Conservation (phyloP, 192 early-diverging fungal species). For the Entomortierella parvispora region DNA sequence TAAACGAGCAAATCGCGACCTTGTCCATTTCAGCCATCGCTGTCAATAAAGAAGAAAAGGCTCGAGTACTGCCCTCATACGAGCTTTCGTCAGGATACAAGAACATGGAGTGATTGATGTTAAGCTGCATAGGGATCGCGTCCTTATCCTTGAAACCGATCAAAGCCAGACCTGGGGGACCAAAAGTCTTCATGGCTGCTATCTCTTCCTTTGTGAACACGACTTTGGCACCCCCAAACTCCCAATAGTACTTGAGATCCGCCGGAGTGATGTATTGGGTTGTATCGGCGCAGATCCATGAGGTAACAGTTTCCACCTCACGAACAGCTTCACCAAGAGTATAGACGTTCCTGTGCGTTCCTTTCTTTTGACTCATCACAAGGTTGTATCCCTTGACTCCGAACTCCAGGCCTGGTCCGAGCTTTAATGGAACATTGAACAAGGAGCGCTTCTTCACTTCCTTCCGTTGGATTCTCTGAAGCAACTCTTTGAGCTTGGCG, state of each 20-base stretch:
- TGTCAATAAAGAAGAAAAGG: slow-evolving; percentile 73
- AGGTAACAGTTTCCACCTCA: slow-evolving; percentile 65
- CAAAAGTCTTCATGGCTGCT: slow-evolving; percentile 65
- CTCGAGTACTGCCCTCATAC: slow-evolving; percentile 75
- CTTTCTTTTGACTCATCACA: slow-evolving; percentile 62
- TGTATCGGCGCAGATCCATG: slow-evolving; percentile 73
- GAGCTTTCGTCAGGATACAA: slow-evolving; percentile 80
- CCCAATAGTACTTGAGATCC: slow-evolving; percentile 77
- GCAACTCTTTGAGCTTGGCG: slow-evolving; percentile 59
- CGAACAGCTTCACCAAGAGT: slow-evolving; percentile 62
- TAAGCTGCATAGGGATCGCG: slow-evolving; percentile 63
- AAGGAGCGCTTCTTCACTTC: slow-evolving; percentile 70
- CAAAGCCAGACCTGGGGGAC: slow-evolving; percentile 68
- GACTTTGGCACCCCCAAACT: slow-evolving; percentile 75
- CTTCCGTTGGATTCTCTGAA: slow-evolving; percentile 63
- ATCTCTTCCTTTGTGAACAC: slow-evolving; percentile 81
- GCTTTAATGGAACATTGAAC: slow-evolving; percentile 69
- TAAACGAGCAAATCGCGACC: slow-evolving; percentile 75
- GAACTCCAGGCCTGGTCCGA: slow-evolving; percentile 70
- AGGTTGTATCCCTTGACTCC: slow-evolving; percentile 76
- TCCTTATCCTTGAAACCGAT: slow-evolving; percentile 76
- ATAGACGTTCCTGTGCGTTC: slow-evolving; percentile 52
- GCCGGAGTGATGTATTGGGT: slow-evolving; percentile 53
- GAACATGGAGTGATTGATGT: slow-evolving; percentile 73
- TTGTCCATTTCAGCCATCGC: slow-evolving; percentile 65